Evolutionary conservation across 768 basidiomycete genomes (phyloP), one percentile per base, ranked within the genome.

Genomic region (Amanita muscaria): DNA sequence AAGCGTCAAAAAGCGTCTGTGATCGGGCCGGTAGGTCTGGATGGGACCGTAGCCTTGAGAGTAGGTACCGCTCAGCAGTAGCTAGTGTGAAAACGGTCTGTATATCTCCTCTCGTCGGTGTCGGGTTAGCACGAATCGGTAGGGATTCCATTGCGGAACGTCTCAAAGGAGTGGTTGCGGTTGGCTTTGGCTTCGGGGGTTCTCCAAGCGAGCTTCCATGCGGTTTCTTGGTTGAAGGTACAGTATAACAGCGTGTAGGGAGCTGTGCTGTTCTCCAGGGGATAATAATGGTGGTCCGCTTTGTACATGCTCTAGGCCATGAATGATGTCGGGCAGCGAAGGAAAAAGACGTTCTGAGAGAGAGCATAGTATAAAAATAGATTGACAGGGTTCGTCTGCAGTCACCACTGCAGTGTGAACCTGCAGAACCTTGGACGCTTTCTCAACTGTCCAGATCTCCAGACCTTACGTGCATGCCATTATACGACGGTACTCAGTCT

Each of bases 71-170:
- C 55, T 93, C 88, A 0, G 90, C 85, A 0, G 92, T 93, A 1
- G 90, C 80, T 42, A 90, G 74, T 0, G 91, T 92, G 45, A 87
- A 79, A 9, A 93, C 80, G 11, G 85, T 57, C 41, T 80, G 74
- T 40, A 93, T 91, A 24, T 80, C 72, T 34, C 87, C 77, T 34
- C 87, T 76, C 8, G 91, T 92, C 5, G 86, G 85, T 3, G 87
- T 91, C 8, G 87, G 88, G 52, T 87, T 91, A 18, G 81, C 71
- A 40, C 91, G 83, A 49, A 94, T 88, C 5, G 88, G 82, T 33
- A 88, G 70, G 2, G 91, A 96, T 4, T 77, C 90, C 12, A 87
- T 76, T 12, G 91, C 91, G 5, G 88, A 76, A 36, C 90, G 78
- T 35, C 91, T 76, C 3, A 90, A 73, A 1, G 88, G 76, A 3